phyloP scores from a whole-genome alignment of 371 early-diverging fungal genomes.

The Circinella minor region DNA sequence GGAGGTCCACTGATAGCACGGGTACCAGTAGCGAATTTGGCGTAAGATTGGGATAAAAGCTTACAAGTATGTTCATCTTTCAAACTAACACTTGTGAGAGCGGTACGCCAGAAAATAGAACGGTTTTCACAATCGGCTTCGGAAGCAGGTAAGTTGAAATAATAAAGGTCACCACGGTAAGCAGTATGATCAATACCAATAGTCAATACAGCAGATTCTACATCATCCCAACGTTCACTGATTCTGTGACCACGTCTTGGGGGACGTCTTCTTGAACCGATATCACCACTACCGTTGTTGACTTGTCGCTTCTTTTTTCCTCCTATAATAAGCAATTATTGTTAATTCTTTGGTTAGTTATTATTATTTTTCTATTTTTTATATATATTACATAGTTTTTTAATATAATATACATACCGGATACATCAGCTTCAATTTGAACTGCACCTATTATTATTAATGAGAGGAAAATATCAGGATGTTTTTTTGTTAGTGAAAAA shows the following conservation, averaged over 20 bases:
- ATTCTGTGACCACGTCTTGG: too few relatives aligned
- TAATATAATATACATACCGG: too few relatives aligned
- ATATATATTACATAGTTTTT: too few relatives aligned
- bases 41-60: background rate
- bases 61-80: background rate
- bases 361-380: too few relatives aligned
- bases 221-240: background rate
- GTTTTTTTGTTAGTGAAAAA: too few relatives aligned
- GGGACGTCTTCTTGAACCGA: background rate
- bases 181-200: slow-evolving; percentile 2
- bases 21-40: slow-evolving; percentile 10
- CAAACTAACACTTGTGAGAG: background rate
- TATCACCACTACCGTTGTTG: too few relatives aligned
- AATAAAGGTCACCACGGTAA: background rate
- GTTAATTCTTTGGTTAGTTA: too few relatives aligned
- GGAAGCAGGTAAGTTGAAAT: background rate
- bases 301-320: too few relatives aligned
- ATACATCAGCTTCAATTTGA: too few relatives aligned
- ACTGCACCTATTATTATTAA: too few relatives aligned
- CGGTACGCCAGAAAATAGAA: slow-evolving; percentile 10
- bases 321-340: too few relatives aligned
- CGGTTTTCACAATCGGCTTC: background rate
- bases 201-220: background rate
- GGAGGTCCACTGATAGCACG: slow-evolving; percentile 3
- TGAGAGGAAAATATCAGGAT: too few relatives aligned